Evolutionary conservation across 164 flowering plant genomes (phyloP).

Genomic region (Umbellularia californica): DNA sequence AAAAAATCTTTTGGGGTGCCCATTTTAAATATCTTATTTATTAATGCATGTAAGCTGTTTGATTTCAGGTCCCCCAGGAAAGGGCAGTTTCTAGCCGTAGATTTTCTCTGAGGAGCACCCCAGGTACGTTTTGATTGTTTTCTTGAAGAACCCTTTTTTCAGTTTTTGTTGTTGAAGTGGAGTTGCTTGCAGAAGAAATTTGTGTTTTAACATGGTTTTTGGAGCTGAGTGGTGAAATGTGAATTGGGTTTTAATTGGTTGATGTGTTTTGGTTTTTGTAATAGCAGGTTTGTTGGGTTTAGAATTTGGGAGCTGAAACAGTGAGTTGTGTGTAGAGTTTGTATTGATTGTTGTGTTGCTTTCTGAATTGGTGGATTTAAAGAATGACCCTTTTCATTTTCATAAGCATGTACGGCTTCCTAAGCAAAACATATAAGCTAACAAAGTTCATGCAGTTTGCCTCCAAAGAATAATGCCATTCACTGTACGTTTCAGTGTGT

Average conservation of each 20-base stretch:
- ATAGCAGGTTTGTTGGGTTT: not conserved
- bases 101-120: slow-evolving; percentile 22
- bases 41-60: slow-evolving; percentile 7
- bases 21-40: no score
- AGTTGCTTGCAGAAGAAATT: not conserved
- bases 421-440: no score
- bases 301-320: not conserved
- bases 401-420: no score
- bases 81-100: slow-evolving; percentile 28
- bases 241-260: not conserved
- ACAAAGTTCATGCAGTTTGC: no score
- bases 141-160: not conserved
- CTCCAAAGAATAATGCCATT: no score
- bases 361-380: no score
- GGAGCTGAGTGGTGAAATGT: not conserved
- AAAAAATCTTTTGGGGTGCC: not conserved
- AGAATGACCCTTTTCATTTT: no score
- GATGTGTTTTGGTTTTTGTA: not conserved
- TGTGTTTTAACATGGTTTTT: not conserved
- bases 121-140: slow-evolving; percentile 29
- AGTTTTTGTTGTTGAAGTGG: not conserved
- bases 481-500: no score
- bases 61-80: slow-evolving; percentile 42
- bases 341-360: not conserved
- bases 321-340: not conserved